Conservation (phyloP, 208 protist genomes). For the Leishmania tropica region DNA sequence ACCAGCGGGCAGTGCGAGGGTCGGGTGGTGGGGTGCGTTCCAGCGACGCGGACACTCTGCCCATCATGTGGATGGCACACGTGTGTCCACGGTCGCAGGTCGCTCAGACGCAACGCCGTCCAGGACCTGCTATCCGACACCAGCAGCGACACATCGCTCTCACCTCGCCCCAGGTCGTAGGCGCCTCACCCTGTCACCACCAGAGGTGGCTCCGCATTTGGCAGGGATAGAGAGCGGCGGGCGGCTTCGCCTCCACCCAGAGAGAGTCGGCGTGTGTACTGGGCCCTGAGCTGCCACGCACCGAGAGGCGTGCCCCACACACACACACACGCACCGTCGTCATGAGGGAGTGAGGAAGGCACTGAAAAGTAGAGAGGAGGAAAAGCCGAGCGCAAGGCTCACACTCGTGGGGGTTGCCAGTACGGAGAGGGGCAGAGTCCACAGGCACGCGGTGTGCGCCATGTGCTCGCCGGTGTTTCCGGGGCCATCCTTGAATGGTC, state of each 20-base stretch:
- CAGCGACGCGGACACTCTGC: not conserved
- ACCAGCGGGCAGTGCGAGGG: too few relatives aligned
- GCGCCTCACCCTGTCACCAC: too few relatives aligned
- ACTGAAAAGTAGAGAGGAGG: not conserved
- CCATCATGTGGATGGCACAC: not conserved
- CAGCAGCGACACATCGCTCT: not conserved
- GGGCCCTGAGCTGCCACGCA: too few relatives aligned
- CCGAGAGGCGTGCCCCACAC: too few relatives aligned
- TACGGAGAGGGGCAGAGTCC: not conserved
- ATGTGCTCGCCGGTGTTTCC: not conserved
- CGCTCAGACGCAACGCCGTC: not conserved
- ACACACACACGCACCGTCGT: not conserved
- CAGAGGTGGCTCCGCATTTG: too few relatives aligned
- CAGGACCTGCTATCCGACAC: not conserved
- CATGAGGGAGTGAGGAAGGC: not conserved
- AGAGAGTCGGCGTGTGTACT: not conserved
- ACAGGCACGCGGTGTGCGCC: not conserved
- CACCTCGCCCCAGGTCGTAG: too few relatives aligned
- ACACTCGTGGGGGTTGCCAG: not conserved
- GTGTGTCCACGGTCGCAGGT: not conserved
- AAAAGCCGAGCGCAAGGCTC: not conserved
- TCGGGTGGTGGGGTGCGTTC: too few relatives aligned
- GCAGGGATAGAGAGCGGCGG: too few relatives aligned
- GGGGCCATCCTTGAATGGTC: not conserved
- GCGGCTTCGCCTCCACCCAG: not conserved